Evolutionary conservation across 352 stramenopile species (phyloP).

Genomic region (Phytopythium aichiense): DNA sequence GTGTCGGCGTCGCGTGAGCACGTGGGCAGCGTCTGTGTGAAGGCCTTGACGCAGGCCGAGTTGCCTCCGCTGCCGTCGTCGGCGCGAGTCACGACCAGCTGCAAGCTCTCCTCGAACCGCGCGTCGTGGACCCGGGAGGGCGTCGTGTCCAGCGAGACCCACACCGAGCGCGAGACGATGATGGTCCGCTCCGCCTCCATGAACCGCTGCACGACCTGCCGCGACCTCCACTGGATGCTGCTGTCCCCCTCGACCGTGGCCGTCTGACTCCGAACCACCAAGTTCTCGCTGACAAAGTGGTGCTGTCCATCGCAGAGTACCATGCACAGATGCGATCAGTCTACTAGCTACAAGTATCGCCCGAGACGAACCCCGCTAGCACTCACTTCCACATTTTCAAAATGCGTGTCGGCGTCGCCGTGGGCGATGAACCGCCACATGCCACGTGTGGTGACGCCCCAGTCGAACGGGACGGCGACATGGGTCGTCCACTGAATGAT

Average conservation of each 20-base stretch:
- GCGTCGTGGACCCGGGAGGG: not conserved
- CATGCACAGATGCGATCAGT: no score
- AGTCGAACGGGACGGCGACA: constrained; percentile 3
- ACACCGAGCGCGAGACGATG: constrained; percentile 1
- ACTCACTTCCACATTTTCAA: not conserved
- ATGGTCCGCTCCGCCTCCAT: not conserved
- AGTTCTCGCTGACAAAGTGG: not conserved
- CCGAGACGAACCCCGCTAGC: no score
- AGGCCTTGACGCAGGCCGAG: not conserved
- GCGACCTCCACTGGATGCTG: not conserved
- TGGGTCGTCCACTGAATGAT: constrained; percentile 1
- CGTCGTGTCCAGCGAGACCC: not conserved
- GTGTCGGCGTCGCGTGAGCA: not conserved
- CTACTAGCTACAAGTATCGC: no score
- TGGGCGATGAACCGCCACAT: constrained; percentile 6
- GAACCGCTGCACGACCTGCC: constrained; percentile 1
- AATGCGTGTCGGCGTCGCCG: not conserved
- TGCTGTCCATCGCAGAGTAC: not conserved
- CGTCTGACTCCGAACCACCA: not conserved
- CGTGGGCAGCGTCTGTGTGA: not conserved
- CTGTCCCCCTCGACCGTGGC: not conserved
- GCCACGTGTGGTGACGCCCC: not conserved
- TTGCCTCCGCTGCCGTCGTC: not conserved
- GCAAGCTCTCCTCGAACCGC: not conserved
- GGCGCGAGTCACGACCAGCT: not conserved